Percentiles rank a stretch among this genome's conserved stretches.
Evolutionary conservation across 2,329 filamentous ascomycete genomes (phyloP).

Genomic region (Hypoxylon sp.): DNA sequence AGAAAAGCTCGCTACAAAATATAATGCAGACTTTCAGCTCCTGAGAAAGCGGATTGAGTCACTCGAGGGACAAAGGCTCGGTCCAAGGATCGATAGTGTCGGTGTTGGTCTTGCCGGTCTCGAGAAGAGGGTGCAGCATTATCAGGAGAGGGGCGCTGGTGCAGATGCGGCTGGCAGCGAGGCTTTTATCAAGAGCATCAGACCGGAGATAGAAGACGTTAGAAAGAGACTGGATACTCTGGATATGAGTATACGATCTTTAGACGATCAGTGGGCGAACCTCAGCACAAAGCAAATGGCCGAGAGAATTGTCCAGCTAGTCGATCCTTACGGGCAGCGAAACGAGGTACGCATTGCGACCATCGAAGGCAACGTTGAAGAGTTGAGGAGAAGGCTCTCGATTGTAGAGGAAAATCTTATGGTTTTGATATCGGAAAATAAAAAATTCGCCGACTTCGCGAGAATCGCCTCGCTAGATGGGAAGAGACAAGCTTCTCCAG

Average conservation of each 20-base stretch:
- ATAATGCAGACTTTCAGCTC: neutral
- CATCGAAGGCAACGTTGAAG: constrained; percentile 8
- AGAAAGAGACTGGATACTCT: constrained; percentile 54
- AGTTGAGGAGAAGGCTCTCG: constrained; percentile 10
- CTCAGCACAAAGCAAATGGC: constrained; percentile 62
- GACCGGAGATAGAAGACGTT: constrained; percentile 49
- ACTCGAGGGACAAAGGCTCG: constrained; percentile 30
- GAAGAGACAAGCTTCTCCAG: constrained; percentile 35
- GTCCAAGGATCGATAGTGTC: constrained; percentile 14
- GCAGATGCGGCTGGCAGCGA: constrained; percentile 8
- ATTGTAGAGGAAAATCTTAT: constrained; percentile 7
- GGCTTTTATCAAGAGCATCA: constrained; percentile 40
- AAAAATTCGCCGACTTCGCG: constrained; percentile 4
- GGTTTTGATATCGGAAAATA: neutral
- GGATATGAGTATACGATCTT: constrained; percentile 55
- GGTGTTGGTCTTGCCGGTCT: constrained; percentile 20
- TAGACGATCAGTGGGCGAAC: constrained; percentile 66
- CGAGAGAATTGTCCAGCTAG: constrained; percentile 56
- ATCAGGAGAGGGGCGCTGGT: constrained; percentile 21
- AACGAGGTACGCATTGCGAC: constrained; percentile 22
- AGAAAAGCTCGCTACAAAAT: constrained; percentile 18
- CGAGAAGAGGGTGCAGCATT: constrained; percentile 19
- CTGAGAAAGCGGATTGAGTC: constrained; percentile 19
- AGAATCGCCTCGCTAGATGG: constrained; percentile 14
- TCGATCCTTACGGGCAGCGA: constrained; percentile 47